Conservation (phyloP, 306 rosid species). For the Glycine soja region DNA sequence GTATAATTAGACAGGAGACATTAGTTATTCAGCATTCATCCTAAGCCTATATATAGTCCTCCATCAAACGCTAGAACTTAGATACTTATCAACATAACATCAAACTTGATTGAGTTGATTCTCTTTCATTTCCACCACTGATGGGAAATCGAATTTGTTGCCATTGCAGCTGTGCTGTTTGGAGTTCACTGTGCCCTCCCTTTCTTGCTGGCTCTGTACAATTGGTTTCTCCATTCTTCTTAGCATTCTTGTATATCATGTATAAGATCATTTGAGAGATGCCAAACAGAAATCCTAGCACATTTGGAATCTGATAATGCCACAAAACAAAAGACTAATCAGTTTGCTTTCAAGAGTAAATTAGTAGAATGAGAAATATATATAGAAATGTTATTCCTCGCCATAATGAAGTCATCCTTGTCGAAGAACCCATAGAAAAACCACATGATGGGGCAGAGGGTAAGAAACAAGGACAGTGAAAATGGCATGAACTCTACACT, state of each 20-base stretch:
- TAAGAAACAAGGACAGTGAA: conserved; percentile 65
- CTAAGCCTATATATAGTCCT: conserved; percentile 34
- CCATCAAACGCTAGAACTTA: background rate
- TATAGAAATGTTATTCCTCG: conserved; percentile 43
- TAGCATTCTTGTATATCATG: conserved; percentile 54
- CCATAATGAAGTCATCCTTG: conserved; percentile 68
- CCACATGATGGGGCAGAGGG: conserved; percentile 67
- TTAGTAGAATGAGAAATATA: background rate
- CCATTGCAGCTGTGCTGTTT: conserved; percentile 16
- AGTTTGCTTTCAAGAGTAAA: conserved; percentile 30
- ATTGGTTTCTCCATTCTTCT: conserved; percentile 17
- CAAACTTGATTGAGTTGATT: conserved; percentile 30
- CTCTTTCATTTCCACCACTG: conserved; percentile 51
- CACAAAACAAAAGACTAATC: conserved; percentile 1
- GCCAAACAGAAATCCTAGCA: conserved; percentile 70
- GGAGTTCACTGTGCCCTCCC: no score
- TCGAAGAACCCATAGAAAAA: conserved; percentile 72
- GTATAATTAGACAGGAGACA: conserved; percentile 24
- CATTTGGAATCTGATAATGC: conserved; percentile 65
- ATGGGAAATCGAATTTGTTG: conserved; percentile 27
- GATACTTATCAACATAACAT: conserved; percentile 10
- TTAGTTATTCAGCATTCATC: conserved; percentile 39
- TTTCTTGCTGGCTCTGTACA: conserved; percentile 21
- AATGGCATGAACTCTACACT: conserved; percentile 82
- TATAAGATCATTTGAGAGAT: conserved; percentile 63